Base-by-base conservation (phyloP, 768 basidiomycete species). In the Amanita phalloides region DNA sequence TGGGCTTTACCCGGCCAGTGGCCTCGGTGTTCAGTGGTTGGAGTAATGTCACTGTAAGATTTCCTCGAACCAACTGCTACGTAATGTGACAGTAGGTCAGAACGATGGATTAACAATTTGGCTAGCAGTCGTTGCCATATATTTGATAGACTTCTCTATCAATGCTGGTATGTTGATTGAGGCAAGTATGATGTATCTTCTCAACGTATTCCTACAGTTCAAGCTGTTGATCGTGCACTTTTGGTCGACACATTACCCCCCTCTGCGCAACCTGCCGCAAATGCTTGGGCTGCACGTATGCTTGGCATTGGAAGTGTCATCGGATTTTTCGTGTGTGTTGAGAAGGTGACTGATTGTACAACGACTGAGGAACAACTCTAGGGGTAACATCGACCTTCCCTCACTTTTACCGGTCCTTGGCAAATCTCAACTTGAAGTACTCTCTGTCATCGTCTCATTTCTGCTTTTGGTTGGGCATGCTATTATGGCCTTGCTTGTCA, bases 281-380 rank as follows among this genome's bases (percentile, higher is more conserved):
- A 94, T 61, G 94, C 94, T 0, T 98, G 94, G 94, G 94, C 91
- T 0, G 90, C 89, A 0, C 72, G 86, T n/a, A 94, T 96, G 90
- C 69, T 87, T 42, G 90, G 89, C 1, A 60, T 93, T 25, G 94
- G 94, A 9, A 82, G 87, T 51, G 84, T 95, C 0, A 70, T 82
- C 1, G 93, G 92, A 0, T 95, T 93, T 65, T 95, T 88, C 60
- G 73, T 90, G 92, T 93, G 57, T 58, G 88, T 72, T 48, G 23
- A 8, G 28, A 23, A 49, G 11, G 39, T 23, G 3, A 48, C 36
- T 39, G 17, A 9, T 35, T 45, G 2, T 7, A 26, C 5, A 39
- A 33, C 44, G 54, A 21, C 21, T 46, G 32, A 48, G 6, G 13
- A 25, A 30, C 6, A 14, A n/a, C 20, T 1, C 25, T 60, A 92